Evolutionary conservation across 2,329 filamentous ascomycete genomes (phyloP).

Genomic region (Curvularia spicifera): DNA sequence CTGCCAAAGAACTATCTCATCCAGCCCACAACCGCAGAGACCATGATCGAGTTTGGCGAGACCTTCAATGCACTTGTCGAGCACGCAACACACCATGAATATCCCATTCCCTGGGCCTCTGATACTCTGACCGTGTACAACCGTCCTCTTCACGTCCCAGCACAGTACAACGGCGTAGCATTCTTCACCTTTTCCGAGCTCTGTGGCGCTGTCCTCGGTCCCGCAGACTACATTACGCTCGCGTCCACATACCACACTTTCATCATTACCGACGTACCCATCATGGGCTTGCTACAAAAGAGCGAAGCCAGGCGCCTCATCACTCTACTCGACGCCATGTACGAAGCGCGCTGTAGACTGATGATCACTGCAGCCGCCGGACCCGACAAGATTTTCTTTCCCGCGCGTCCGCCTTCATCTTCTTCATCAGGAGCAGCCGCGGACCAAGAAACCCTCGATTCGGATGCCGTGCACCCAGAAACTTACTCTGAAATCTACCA

Average conservation of each 20-base stretch:
- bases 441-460: conserved; percentile 23
- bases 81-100: conserved; percentile 39
- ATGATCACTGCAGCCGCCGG: conserved; percentile 70
- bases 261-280: conserved; percentile 72
- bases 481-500: conserved; percentile 78
- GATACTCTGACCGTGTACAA: conserved; percentile 65
- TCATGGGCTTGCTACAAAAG: conserved; percentile 71
- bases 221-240: conserved; percentile 82
- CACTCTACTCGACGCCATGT: conserved; percentile 75
- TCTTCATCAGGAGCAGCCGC: conserved; percentile 1
- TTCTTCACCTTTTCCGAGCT: conserved; percentile 73
- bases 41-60: conserved; percentile 28
- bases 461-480: conserved; percentile 67
- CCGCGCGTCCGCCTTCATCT: conserved; percentile 43
- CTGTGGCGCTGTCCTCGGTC: conserved; percentile 69
- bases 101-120: conserved; percentile 53
- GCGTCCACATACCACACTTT: conserved; percentile 81
- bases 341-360: conserved; percentile 81
- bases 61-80: conserved; percentile 33
- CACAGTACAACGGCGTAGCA: conserved; percentile 63
- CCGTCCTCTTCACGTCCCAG: conserved; percentile 65
- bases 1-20: conserved; percentile 48
- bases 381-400: conserved; percentile 80
- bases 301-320: conserved; percentile 84
- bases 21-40: conserved; percentile 32